Evolutionary conservation across 257 asterid species (phyloP).

Genomic region (Jaltomata sinuosa): DNA sequence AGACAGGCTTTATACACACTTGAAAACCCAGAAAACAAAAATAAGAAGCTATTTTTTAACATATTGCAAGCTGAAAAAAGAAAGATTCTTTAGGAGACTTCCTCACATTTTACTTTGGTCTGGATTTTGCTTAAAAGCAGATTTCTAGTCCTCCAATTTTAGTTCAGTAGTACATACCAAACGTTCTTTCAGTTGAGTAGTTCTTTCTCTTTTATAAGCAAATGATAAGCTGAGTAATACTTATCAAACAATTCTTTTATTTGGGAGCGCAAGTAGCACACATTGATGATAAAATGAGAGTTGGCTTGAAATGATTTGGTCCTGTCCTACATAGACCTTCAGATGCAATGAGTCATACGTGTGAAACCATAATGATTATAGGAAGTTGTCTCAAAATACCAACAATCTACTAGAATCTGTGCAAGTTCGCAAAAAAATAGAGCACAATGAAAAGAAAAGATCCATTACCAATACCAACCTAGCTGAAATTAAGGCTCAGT

Average conservation of each 20-base stretch:
- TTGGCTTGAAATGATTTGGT: neutral
- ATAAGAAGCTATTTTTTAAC: neutral
- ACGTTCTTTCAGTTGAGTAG: neutral
- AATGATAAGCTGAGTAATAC: neutral
- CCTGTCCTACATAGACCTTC: neutral
- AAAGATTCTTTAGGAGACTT: neutral
- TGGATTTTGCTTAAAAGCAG: neutral
- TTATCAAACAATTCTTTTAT: neutral
- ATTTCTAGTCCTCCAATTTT: neutral
- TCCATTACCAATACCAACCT: neutral
- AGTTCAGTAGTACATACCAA: neutral
- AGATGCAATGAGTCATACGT: neutral
- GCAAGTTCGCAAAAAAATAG: neutral
- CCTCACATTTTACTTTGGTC: neutral
- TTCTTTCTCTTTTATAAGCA: neutral
- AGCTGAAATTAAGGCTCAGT: neutral
- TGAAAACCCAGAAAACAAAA: neutral
- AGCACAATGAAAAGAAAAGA: neutral
- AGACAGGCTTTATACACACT: neutral
- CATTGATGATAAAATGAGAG: neutral
- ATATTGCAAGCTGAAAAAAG: neutral
- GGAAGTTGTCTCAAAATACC: neutral
- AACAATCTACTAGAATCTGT: neutral
- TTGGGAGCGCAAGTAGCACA: neutral
- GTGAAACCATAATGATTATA: neutral